These are phyloP conservation scores for Sporothrix schenckii DNA, from an alignment of 2,329 filamentous ascomycete species.

Conservation along the genomic window DNA sequence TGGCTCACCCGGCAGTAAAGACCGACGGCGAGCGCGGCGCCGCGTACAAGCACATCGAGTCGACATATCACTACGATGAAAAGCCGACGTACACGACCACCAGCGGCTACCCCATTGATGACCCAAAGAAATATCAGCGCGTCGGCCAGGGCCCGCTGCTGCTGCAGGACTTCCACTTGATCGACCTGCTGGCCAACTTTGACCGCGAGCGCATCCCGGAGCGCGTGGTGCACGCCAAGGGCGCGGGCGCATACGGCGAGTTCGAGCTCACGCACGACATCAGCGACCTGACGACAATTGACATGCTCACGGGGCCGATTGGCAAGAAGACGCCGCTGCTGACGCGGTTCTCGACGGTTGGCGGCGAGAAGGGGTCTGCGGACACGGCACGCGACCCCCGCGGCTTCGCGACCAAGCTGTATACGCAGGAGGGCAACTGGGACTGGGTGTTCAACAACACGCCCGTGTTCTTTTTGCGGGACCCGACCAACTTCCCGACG, in stretches of 20 bases:
- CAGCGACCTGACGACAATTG: constrained; percentile 33
- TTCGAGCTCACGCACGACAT: constrained; percentile 38
- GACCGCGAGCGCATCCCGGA: constrained; percentile 45
- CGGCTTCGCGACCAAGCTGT: constrained; percentile 74
- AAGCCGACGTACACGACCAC: constrained; percentile 62
- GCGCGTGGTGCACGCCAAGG: constrained; percentile 40
- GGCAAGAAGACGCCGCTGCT: constrained; percentile 62
- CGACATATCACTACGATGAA: constrained; percentile 59
- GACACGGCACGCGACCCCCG: constrained; percentile 78
- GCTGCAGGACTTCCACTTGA: constrained; percentile 67
- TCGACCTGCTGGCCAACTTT: constrained; percentile 62
- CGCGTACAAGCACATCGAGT: constrained; percentile 34
- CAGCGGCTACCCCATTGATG: constrained; percentile 61
- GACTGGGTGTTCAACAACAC: constrained; percentile 75
- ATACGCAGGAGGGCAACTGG: constrained; percentile 75
- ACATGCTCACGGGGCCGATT: constrained; percentile 33
- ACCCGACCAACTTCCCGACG: constrained; percentile 73
- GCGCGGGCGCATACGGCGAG: constrained; percentile 39
- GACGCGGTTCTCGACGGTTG: constrained; percentile 73
- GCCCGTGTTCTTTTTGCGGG: constrained; percentile 75
- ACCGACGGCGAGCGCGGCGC: constrained; percentile 3
- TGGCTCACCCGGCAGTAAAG: constrained; percentile 10
- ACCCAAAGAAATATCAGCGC: constrained; percentile 45
- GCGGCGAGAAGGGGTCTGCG: constrained; percentile 71
- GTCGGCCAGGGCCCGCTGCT: constrained; percentile 56